Conservation (phyloP, 2,329 filamentous ascomycete species). For the Scedosporium apiospermum region DNA sequence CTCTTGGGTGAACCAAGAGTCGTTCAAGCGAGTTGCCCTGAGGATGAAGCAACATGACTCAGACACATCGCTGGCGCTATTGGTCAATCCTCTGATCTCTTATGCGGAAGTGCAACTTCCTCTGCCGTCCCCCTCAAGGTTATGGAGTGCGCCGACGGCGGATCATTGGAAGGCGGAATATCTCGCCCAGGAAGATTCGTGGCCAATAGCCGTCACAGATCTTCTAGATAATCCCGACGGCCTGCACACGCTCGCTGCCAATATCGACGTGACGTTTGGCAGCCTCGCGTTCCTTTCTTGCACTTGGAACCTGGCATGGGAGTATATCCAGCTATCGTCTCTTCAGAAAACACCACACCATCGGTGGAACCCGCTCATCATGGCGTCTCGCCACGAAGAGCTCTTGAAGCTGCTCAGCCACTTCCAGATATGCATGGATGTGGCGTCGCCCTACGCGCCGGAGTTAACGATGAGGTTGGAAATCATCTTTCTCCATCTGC, state of each 20-base stretch:
- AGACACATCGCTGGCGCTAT: constrained; percentile 17
- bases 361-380: constrained; percentile 18
- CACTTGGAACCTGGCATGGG: constrained; percentile 19
- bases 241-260: background rate
- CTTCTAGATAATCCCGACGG: constrained; percentile 12
- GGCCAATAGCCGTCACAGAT: constrained; percentile 28
- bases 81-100: constrained; percentile 19
- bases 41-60: constrained; percentile 19
- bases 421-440: constrained; percentile 11
- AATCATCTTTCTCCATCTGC: constrained; percentile 52
- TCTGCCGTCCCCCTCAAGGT: constrained; percentile 13
- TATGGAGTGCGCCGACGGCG: constrained; percentile 16
- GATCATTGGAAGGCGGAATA: constrained; percentile 28
- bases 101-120: constrained; percentile 20
- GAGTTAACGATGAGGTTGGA: constrained; percentile 23
- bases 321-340: constrained; percentile 18
- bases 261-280: constrained; percentile 7
- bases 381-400: constrained; percentile 18
- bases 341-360: constrained; percentile 14
- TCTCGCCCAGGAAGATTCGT: constrained; percentile 29
- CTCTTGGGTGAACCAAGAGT: constrained; percentile 54
- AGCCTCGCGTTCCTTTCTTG: constrained; percentile 14
- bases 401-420: constrained; percentile 16
- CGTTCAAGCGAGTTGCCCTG: constrained; percentile 41
- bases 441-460: background rate